phyloP scores from a whole-genome alignment of 805 yeast genomes.

The Maudiozyma barnettii region DNA sequence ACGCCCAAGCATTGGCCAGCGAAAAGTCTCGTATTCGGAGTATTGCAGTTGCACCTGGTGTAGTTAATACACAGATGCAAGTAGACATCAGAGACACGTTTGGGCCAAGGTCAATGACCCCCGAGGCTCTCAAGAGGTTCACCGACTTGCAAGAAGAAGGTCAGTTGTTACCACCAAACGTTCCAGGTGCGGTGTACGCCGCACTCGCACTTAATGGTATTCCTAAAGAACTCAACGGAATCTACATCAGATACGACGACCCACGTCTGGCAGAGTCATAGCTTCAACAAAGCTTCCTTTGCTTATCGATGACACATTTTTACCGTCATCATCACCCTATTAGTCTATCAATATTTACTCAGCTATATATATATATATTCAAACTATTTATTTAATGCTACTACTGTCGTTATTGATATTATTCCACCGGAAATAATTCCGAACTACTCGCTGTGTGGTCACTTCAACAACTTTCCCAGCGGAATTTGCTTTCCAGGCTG shows the following conservation, averaged over 20 bases:
- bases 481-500: neutral
- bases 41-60: slow-evolving; percentile 86
- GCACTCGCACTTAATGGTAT: slow-evolving; percentile 57
- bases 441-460: neutral
- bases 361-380: too few species aligned
- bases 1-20: slow-evolving; percentile 52
- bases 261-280: slow-evolving; percentile 1
- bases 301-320: neutral
- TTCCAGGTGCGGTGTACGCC: slow-evolving; percentile 65
- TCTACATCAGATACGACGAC: slow-evolving; percentile 55
- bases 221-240: slow-evolving; percentile 50
- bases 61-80: slow-evolving; percentile 90
- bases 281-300: neutral
- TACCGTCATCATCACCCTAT: too few species aligned
- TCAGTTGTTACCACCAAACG: slow-evolving; percentile 53
- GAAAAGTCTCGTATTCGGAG: slow-evolving; percentile 49
- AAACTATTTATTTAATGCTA: too few species aligned
- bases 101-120: slow-evolving; percentile 50
- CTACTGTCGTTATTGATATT: too few species aligned
- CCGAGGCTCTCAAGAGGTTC: slow-evolving; percentile 51
- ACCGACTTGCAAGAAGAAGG: slow-evolving; percentile 48
- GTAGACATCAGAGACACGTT: slow-evolving; percentile 56
- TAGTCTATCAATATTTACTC: too few species aligned
- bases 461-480: neutral
- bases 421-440: too few species aligned